Base-by-base conservation (phyloP, 1,139 yeast genomes). In the Yamadazyma sp. region DNA sequence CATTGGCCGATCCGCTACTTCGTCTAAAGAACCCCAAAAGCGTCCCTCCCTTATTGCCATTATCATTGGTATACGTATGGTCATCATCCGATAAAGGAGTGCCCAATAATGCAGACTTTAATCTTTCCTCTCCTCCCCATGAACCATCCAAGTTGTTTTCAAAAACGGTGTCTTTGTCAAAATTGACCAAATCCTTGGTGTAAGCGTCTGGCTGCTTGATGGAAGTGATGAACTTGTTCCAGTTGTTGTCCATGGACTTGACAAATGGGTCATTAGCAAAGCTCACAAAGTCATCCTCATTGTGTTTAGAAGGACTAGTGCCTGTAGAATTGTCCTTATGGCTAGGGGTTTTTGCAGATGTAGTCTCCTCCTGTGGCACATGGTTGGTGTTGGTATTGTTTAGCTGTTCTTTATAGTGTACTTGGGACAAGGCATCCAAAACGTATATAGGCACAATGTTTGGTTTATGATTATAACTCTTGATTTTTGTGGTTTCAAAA, bases 71-170 rank as follows among this genome's bases (percentile, higher is more conserved):
- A 31, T 50, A 54, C 10, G 61, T 53, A 9, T 31, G 18, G 35
- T 55, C 58, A 28, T 60, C 62, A 26, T 67, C 74, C 17, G 52
- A 43, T 14, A 60, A 53, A 0, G 60, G 54, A 16, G 56, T 47
- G 8, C 78, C 75, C 43, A 79, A 68, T 44, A 81, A 72, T 13
- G 82, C 78, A 29, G 64, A 67, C 40, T 75, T 71, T 43, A 85
- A 65, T 44, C 89, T 59, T 41, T 76, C 78, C 44, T 76, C 87
- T 21, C 92, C 94, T 26, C 82, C 82, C 92, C 92, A 85, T 11
- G 70, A 58, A 1, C 76, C 77, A 16, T 56, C 53, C 21, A 67
- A 50, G 33, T 57, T 51, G 45, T 57, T 53, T 11, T 53, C 59
- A 29, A 50, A 44, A 20, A 50, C 46, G 24, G 50, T 47, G 23